Conservation (phyloP, 257 asterid species). For the Leonotis leonurus region DNA sequence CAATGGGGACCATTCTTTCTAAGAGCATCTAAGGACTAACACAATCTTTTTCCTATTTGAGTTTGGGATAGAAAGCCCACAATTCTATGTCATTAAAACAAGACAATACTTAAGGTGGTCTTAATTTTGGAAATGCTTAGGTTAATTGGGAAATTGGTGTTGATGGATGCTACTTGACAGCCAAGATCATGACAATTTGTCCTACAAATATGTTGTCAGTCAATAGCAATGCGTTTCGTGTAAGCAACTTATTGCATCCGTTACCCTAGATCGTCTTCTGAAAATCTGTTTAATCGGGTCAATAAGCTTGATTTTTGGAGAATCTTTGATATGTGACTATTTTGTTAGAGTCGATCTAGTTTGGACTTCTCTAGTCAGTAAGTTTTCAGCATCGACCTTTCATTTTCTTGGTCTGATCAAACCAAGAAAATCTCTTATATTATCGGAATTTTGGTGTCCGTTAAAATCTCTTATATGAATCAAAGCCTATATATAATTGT, state of each 20-base stretch:
- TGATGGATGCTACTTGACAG: slow-evolving; percentile 45
- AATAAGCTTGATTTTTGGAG: too few species aligned
- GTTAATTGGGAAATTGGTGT: slow-evolving; percentile 38
- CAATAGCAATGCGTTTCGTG: slow-evolving; percentile 12
- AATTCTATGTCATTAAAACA: slow-evolving; percentile 14
- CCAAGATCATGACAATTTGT: background rate
- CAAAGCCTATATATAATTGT: too few species aligned
- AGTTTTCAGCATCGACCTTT: too few species aligned
- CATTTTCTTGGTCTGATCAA: too few species aligned
- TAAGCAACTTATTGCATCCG: background rate
- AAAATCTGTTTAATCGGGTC: too few species aligned
- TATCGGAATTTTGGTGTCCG: too few species aligned
- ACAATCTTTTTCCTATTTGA: slow-evolving; percentile 11
- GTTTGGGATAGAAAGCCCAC: background rate
- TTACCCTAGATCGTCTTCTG: too few species aligned
- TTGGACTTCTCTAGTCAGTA: too few species aligned
- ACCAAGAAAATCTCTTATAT: too few species aligned
- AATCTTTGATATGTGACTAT: too few species aligned
- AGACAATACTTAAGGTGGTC: slow-evolving; percentile 17
- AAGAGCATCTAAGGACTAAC: slow-evolving; percentile 35
- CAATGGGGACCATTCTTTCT: slow-evolving; percentile 45
- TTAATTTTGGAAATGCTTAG: slow-evolving; percentile 33
- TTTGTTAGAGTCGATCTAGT: too few species aligned
- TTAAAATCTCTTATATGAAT: too few species aligned
- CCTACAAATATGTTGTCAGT: background rate